These are phyloP conservation scores for Vinca minor DNA, from an alignment of 257 asterid species.

Conservation along the genomic window DNA sequence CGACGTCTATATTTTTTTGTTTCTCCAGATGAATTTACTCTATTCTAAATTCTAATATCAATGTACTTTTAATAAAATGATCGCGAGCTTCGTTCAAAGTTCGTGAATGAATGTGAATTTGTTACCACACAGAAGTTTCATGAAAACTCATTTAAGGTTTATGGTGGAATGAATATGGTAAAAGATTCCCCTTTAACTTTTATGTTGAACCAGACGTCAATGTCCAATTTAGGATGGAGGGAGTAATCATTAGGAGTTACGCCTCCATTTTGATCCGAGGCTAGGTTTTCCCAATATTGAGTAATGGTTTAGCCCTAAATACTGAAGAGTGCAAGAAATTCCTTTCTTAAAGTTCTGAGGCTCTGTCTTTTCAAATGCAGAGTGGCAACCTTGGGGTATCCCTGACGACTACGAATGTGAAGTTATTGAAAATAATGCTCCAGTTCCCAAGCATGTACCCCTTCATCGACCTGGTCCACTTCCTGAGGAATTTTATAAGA, in stretches of 20 bases:
- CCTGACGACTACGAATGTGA: conserved; percentile 94
- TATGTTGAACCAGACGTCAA: background rate
- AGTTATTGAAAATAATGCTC: conserved; percentile 88
- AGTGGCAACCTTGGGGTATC: conserved; percentile 92
- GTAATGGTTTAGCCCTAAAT: background rate
- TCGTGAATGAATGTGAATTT: background rate
- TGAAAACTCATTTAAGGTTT: no score
- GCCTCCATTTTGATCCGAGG: background rate
- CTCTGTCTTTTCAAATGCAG: conserved; percentile 31
- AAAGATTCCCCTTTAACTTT: background rate
- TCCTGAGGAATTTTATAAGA: conserved; percentile 82
- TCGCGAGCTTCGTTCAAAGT: no score
- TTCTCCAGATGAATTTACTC: background rate
- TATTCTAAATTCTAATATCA: background rate
- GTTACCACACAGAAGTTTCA: background rate
- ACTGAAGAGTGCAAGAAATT: background rate
- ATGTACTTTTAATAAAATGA: background rate
- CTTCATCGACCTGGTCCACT: conserved; percentile 98
- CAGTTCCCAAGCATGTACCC: conserved; percentile 90
- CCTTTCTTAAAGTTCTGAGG: background rate
- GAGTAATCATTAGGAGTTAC: background rate
- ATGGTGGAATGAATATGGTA: background rate
- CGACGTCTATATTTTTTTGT: background rate
- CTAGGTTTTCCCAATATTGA: background rate
- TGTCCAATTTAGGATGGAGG: background rate